Base-by-base conservation (phyloP, 441 rosid species). In the Pelargonium citronellum region DNA sequence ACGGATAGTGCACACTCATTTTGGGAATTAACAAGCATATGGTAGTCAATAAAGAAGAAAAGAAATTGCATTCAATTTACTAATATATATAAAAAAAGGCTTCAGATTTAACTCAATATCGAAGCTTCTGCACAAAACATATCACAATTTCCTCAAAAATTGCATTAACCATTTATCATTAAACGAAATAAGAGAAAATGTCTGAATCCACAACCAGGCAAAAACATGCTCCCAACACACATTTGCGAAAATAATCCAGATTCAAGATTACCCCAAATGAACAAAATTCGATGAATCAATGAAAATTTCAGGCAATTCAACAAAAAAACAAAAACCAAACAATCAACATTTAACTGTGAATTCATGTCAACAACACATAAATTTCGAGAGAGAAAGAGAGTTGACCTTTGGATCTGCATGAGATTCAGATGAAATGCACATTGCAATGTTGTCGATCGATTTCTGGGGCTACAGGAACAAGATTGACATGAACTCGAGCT, bases 381-480 rank as follows among this genome's bases (percentile, higher is more conserved):
- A 61, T 24, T 61, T 24, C 65, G 7, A 12, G 65, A 60, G 13
- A 60, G 64, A 24, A 11, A 61, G 65, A 24, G 65, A 61, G 65
- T 61, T 61, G 65, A 61, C 65, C 65, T 61, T 22, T 61, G 39
- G 65, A 61, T 61, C 65, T 61, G 24, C 65, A 61, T 61, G 16
- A 61, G 5, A 61, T 61, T 24, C 13, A 11, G 65, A 61, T 2
- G 65, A 24, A 34, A 22, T 13, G 65, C 16, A 22, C 65, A 61
- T 61, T 61, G 65, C 65, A 12, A 24, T 61, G 16, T 22, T 61
- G 0, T 61, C n/a, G 13, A 11, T 61, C 65, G 24, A 61, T 61
- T 61, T 61, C 39, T 12, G 30, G 65, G 65, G 39, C 27, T 22
- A 10, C 39, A 22, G n/a, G 65, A 61, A 10, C 39, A 22, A 27